Evolutionary conservation across 441 rosid genomes (phyloP).

Genomic region (Croton setiger): DNA sequence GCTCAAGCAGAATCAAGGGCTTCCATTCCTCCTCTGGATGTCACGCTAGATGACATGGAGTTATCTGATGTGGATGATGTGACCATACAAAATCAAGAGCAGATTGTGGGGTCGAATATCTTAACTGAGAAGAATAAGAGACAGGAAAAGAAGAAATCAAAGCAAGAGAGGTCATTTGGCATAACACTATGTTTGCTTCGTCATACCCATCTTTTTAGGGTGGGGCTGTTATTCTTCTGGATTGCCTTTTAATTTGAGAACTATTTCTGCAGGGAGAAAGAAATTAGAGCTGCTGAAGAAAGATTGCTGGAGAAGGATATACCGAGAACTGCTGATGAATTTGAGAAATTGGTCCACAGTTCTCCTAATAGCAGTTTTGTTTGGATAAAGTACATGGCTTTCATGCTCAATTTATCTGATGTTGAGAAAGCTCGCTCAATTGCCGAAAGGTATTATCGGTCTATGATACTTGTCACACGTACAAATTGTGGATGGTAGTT

Average conservation of each 20-base stretch:
- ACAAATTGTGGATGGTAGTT: neutral
- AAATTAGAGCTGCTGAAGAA: conserved; percentile 92
- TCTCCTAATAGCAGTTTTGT: conserved; percentile 94
- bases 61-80: conserved; percentile 36
- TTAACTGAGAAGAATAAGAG: conserved; percentile 50
- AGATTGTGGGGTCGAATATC: conserved; percentile 23
- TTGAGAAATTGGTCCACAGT: conserved; percentile 83
- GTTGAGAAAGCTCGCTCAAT: conserved; percentile 91
- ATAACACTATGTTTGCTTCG: conserved; percentile 2
- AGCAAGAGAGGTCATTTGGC: conserved; percentile 64
- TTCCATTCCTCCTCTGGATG: conserved; percentile 78
- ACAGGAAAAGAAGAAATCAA: conserved; percentile 57
- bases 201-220: neutral
- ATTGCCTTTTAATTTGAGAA: conserved; percentile 18
- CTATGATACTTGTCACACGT: neutral
- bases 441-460: conserved; percentile 74
- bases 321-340: conserved; percentile 88
- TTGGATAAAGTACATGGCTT: conserved; percentile 95
- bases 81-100: conserved; percentile 34
- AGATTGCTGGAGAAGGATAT: conserved; percentile 76
- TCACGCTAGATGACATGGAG: conserved; percentile 68
- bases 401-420: conserved; percentile 74
- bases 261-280: conserved; percentile 59
- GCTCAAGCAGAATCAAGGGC: conserved; percentile 72
- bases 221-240: neutral